Conservation (phyloP, 1,284 basidiomycete species). For the Afroboletus lepidellus region DNA sequence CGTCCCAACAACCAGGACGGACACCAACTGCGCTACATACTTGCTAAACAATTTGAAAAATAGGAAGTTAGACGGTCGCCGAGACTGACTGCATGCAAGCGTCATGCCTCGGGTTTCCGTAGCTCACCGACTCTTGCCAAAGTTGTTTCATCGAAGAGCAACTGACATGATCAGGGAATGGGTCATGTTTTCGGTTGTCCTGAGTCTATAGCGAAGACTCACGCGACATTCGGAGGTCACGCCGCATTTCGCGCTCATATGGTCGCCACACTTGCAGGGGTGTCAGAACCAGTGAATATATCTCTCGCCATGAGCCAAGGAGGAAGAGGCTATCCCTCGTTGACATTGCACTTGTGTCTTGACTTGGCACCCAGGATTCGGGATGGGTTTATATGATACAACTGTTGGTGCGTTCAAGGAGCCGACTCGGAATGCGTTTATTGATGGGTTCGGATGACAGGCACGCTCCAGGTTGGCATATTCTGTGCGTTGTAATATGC, state of each 20-base stretch:
- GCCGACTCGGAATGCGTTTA: not conserved
- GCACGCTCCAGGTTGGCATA: slow-evolving; percentile 40
- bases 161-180: too few species aligned
- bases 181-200: not conserved
- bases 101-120: too few species aligned
- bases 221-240: not conserved
- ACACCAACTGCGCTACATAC: too few species aligned
- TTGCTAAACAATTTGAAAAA: not conserved
- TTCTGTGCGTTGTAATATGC: slow-evolving; percentile 32
- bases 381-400: not conserved
- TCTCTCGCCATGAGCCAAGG: not conserved
- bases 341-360: not conserved
- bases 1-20: not conserved
- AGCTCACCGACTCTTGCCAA: not conserved
- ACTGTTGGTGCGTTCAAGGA: not conserved
- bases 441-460: slow-evolving; percentile 20
- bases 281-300: not conserved
- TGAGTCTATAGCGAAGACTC: not conserved
- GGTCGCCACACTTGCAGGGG: not conserved
- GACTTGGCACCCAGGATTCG: not conserved
- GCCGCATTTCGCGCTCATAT: not conserved
- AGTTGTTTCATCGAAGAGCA: too few species aligned
- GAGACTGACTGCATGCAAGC: too few species aligned
- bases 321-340: not conserved
- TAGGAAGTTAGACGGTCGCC: too few species aligned